Evolutionary conservation across 805 yeast species (phyloP), one percentile per base, ranked within the genome.

Genomic region (Zygoascus flipseniorum): DNA sequence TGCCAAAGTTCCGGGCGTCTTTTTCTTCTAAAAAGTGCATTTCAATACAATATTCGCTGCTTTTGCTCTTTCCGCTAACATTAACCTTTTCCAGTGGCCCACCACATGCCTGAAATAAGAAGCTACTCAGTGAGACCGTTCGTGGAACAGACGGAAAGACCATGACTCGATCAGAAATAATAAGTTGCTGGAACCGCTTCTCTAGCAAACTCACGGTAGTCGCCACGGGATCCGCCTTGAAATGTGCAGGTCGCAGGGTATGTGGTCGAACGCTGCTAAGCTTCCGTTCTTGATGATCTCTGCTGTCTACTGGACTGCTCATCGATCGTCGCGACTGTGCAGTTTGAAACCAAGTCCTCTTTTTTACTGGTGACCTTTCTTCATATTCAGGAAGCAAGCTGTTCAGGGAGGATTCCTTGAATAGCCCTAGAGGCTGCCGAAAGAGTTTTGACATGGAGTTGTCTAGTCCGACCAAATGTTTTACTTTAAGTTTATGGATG

Each of bases 71-170:
- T 6, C 43, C 42, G 23, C 31, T 32, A 8, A 45, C 31, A 9
- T 18, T 4, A 9, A 56, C 39, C 51, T 51, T 51, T 42, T 53
- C 56, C 26, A 56, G 44, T 1, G 58, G 55, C 14, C 58, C 58
- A 5, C 58, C 58, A 31, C 51, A 32, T 2, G 48, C 46, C 43
- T 56, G 58, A 13, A 54, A 51, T n/a, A 56, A 14, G 11, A 53
- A 16, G 8, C 54, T 31, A 9, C 31, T 16, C 14, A 47, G 16
- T 13, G 54, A 56, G 11, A 50, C 23, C 11, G 23, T 35, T 1
- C 19, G 20, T 4, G 54, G 54, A 8, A 55, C 35, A 8, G 23
- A 26, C 1, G 32, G 39, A 23, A 53, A 28, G 14, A 47, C n/a
- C 3, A 53, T 51, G 2, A 51, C 26, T n/a, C 51, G 43, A 13